Evolutionary conservation across 208 protist genomes (phyloP).

Genomic region (Borovskyia barvae): DNA sequence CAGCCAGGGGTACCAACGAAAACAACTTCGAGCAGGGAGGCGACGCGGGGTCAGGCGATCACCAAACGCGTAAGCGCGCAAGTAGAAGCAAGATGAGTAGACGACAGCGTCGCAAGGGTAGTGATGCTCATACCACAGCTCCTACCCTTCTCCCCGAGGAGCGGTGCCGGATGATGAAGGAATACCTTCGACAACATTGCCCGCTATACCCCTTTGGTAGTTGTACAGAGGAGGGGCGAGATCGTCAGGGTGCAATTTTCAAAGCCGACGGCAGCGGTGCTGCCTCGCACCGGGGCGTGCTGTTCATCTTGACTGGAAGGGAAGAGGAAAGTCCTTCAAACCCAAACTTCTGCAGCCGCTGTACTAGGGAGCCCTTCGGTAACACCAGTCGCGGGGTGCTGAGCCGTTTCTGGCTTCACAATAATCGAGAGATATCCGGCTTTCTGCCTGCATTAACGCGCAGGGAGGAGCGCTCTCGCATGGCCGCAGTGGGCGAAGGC

Average conservation of each 20-base stretch:
- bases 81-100: too few relatives aligned
- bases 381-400: conserved; percentile 33
- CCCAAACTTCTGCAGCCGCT: background rate
- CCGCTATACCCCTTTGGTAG: conserved; percentile 33
- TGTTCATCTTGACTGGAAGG: conserved; percentile 37
- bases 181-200: conserved; percentile 31
- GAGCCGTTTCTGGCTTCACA: conserved; percentile 36
- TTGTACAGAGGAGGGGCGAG: background rate
- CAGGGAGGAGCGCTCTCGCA: conserved; percentile 19
- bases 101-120: too few relatives aligned
- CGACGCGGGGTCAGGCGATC: too few relatives aligned
- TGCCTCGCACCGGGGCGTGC: conserved; percentile 18
- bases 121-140: background rate
- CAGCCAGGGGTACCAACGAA: too few relatives aligned
- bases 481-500: background rate
- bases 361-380: background rate
- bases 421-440: conserved; percentile 26
- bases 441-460: conserved; percentile 34
- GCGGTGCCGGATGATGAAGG: conserved; percentile 20
- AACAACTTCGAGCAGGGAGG: too few relatives aligned
- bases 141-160: conserved; percentile 18
- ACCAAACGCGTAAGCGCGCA: too few relatives aligned
- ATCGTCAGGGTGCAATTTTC: conserved; percentile 23
- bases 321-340: background rate
- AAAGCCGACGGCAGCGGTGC: background rate